A percentile compares a stretch with the other conserved stretches of the same genome.
Evolutionary conservation across 2,329 filamentous ascomycete genomes (phyloP).

Genomic region (Pseudophaeomoniella oleicola): DNA sequence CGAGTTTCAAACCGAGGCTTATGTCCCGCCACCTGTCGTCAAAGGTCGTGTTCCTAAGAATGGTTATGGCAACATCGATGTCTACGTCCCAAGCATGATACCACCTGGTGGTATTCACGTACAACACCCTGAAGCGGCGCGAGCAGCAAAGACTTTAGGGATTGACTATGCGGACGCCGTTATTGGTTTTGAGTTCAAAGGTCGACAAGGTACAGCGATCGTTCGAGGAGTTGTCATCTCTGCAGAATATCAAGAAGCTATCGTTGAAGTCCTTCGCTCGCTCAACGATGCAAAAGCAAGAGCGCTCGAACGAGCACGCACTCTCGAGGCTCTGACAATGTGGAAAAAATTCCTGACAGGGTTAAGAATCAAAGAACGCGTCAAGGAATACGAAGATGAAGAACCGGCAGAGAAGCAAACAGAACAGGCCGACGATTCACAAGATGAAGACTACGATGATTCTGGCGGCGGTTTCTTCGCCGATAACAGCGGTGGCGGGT

Average conservation of each 20-base stretch:
- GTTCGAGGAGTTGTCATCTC: slow-evolving; percentile 66
- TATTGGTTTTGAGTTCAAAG: slow-evolving; percentile 78
- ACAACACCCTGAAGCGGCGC: slow-evolving; percentile 41
- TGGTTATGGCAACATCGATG: slow-evolving; percentile 46
- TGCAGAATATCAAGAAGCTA: slow-evolving; percentile 53
- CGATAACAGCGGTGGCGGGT: slow-evolving; percentile 30
- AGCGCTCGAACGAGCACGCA: slow-evolving; percentile 42
- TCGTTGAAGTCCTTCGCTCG: slow-evolving; percentile 53
- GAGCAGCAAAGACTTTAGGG: slow-evolving; percentile 59
- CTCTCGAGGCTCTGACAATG: slow-evolving; percentile 33
- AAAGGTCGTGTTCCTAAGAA: slow-evolving; percentile 55
- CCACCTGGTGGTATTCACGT: slow-evolving; percentile 46
- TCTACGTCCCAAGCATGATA: slow-evolving; percentile 51
- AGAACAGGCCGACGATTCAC: slow-evolving; percentile 1
- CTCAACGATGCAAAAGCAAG: slow-evolving; percentile 53
- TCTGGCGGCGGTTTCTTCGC: slow-evolving; percentile 22
- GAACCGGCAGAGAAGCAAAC: slow-evolving; percentile 8
- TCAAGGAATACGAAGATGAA: slow-evolving; percentile 41
- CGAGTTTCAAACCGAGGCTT: slow-evolving; percentile 50
- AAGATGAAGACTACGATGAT: slow-evolving; percentile 18
- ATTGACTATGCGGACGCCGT: slow-evolving; percentile 84
- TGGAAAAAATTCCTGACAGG: slow-evolving; percentile 49
- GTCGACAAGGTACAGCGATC: slow-evolving; percentile 72
- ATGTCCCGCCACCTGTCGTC: slow-evolving; percentile 61
- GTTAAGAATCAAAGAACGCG: slow-evolving; percentile 55